A percentile compares a stretch with the other conserved stretches of the same genome.
Evolutionary conservation across 257 asterid species (phyloP).

Genomic region (Capsicum baccatum): DNA sequence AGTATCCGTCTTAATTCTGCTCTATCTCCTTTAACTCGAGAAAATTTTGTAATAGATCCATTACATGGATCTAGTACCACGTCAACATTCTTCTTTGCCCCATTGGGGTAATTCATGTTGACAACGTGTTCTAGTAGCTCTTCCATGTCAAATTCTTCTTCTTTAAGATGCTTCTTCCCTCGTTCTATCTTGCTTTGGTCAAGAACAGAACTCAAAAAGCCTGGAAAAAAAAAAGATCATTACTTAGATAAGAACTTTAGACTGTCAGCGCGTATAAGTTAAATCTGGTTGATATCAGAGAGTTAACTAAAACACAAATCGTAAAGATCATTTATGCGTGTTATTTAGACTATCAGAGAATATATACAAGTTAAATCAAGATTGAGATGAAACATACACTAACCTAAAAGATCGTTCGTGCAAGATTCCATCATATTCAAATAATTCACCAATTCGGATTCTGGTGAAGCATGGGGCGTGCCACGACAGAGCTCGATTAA

Average conservation of each 20-base stretch:
- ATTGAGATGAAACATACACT: constrained; percentile 21
- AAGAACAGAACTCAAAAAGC: constrained; percentile 66
- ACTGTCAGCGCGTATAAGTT: not conserved
- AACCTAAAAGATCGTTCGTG: constrained; percentile 57
- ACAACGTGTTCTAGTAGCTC: constrained; percentile 68
- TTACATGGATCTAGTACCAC: constrained; percentile 67
- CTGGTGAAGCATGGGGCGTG: constrained; percentile 31
- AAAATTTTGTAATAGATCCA: constrained; percentile 47
- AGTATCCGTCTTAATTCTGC: constrained; percentile 72
- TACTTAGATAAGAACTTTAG: not conserved
- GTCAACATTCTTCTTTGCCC: constrained; percentile 69
- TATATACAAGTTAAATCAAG: not conserved
- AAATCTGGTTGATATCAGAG: not conserved
- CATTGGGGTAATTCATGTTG: constrained; percentile 63
- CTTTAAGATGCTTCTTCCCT: constrained; percentile 63
- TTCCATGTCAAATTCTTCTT: constrained; percentile 61
- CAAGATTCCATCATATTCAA: constrained; percentile 55
- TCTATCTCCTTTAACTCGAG: constrained; percentile 63
- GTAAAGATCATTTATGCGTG: not conserved
- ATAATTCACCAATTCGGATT: constrained; percentile 44
- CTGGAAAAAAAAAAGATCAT: constrained; percentile 33
- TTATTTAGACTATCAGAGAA: not conserved
- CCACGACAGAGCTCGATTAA: constrained; percentile 53
- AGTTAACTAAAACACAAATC: not conserved
- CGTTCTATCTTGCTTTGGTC: constrained; percentile 72